These are phyloP conservation scores for Typha latifolia DNA, from an alignment of 176 grass and related monocot genomes.

Conservation along the genomic window DNA sequence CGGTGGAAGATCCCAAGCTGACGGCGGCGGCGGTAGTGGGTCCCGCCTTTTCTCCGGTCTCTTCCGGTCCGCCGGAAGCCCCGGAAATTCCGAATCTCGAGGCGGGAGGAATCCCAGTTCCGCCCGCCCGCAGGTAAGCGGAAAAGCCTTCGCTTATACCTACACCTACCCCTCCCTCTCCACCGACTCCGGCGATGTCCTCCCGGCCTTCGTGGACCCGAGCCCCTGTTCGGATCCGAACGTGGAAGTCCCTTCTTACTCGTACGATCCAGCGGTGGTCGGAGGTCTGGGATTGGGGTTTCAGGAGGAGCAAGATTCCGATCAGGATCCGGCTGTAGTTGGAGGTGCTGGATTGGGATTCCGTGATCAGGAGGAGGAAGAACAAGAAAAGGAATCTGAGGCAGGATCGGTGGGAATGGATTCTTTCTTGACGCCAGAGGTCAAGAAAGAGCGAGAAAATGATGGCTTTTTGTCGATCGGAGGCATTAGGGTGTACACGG, in stretches of 20 bases:
- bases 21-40: not conserved
- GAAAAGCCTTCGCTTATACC: conserved; percentile 2
- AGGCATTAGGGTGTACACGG: conserved; percentile 66
- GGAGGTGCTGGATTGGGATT: conserved; percentile 49
- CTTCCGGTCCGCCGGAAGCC: not conserved
- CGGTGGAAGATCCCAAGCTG: not conserved
- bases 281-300: conserved; percentile 29
- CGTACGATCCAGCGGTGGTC: conserved; percentile 34
- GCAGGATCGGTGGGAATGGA: conserved; percentile 13
- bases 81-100: conserved; percentile 6
- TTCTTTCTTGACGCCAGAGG: conserved; percentile 30
- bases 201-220: conserved; percentile 13
- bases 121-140: not conserved
- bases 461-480: conserved; percentile 62
- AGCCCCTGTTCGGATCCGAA: not conserved
- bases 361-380: conserved; percentile 17
- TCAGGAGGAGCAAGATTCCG: conserved; percentile 15
- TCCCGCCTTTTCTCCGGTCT: not conserved
- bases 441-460: conserved; percentile 22
- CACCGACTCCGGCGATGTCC: conserved; percentile 9
- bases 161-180: not conserved
- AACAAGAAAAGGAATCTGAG: conserved; percentile 8
- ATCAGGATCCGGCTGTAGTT: conserved; percentile 14
- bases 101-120: conserved; percentile 2
- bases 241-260: not conserved